phyloP scores from a whole-genome alignment of 345 rosid species.

The Rhodamnia argentea region DNA sequence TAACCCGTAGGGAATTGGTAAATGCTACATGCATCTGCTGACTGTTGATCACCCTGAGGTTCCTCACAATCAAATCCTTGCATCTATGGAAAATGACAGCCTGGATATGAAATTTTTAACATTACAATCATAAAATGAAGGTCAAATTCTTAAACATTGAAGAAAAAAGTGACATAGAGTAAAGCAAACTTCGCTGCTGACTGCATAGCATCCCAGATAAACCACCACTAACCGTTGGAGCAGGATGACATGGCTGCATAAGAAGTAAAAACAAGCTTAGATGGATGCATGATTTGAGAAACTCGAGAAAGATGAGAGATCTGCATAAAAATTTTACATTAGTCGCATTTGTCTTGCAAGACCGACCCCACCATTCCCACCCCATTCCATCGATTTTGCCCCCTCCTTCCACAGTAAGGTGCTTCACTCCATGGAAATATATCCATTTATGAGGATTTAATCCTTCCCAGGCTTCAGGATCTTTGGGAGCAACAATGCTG shows the following conservation, averaged over 20 bases:
- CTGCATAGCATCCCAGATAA: background rate
- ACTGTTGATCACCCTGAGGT: conserved; percentile 42
- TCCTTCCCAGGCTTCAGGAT: conserved; percentile 72
- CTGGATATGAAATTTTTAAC: conserved; percentile 15
- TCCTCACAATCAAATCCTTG: conserved; percentile 53
- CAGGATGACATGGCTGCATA: conserved; percentile 82
- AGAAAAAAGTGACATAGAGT: background rate
- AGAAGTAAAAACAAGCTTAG: conserved; percentile 12
- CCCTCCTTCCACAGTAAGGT: conserved; percentile 64
- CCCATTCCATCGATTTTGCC: conserved; percentile 87
- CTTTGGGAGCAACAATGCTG: conserved; percentile 60
- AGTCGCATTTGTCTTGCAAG: conserved; percentile 58
- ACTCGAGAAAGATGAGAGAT: background rate
- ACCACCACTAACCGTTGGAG: conserved; percentile 65
- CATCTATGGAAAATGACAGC: conserved; percentile 81
- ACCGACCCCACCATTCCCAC: conserved; percentile 67
- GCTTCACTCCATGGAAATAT: conserved; percentile 63
- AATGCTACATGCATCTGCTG: conserved; percentile 84
- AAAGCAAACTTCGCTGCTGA: background rate
- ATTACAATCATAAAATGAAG: background rate
- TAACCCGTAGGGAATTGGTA: conserved; percentile 55
- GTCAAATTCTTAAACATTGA: background rate
- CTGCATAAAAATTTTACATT: conserved; percentile 20
- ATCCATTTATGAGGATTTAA: conserved; percentile 66
- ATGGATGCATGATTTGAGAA: background rate